These are phyloP conservation scores for Ogataea polymorpha DNA, from an alignment of 805 yeast genomes.

Conservation along the genomic window DNA sequence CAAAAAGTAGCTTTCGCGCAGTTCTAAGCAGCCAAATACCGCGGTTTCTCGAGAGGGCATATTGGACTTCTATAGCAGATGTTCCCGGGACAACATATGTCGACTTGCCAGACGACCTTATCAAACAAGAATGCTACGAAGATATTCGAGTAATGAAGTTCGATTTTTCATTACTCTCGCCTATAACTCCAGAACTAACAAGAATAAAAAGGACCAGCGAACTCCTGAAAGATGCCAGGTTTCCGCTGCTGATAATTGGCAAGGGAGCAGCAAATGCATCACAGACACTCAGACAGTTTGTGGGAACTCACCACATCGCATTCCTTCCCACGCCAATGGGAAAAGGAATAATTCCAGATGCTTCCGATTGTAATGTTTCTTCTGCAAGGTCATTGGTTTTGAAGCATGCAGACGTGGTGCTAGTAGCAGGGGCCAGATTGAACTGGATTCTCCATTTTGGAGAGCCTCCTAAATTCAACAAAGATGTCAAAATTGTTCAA, in stretches of 20 bases:
- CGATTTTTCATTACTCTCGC: conserved; percentile 9
- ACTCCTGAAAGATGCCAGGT: conserved; percentile 34
- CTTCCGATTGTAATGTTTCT: conserved; percentile 45
- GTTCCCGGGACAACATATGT: conserved; percentile 61
- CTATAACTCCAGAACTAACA: conserved; percentile 29
- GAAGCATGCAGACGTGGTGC: conserved; percentile 52
- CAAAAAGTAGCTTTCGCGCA: conserved; percentile 45
- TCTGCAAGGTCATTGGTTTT: conserved; percentile 65
- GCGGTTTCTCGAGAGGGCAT: conserved; percentile 43
- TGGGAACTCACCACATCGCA: conserved; percentile 43
- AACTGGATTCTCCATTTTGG: conserved; percentile 77
- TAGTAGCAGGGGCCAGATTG: conserved; percentile 62
- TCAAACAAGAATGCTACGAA: conserved; percentile 32
- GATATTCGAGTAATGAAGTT: conserved; percentile 1
- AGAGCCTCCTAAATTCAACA: conserved; percentile 48
- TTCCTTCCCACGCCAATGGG: conserved; percentile 81
- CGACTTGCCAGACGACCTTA: conserved; percentile 62
- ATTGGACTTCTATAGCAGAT: conserved; percentile 43
- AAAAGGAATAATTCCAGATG: conserved; percentile 63
- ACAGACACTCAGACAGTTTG: conserved; percentile 38
- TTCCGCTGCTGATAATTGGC: conserved; percentile 59
- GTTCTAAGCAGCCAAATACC: conserved; percentile 34
- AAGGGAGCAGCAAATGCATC: conserved; percentile 57
- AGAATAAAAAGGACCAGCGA: conserved; percentile 37
- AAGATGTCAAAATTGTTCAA: conserved; percentile 50